Percentiles rank a stretch among this genome's conserved stretches.
These are phyloP conservation scores for Pascua sp. DNA, from an alignment of 1,284 basidiomycete genomes.

Conservation along the genomic window DNA sequence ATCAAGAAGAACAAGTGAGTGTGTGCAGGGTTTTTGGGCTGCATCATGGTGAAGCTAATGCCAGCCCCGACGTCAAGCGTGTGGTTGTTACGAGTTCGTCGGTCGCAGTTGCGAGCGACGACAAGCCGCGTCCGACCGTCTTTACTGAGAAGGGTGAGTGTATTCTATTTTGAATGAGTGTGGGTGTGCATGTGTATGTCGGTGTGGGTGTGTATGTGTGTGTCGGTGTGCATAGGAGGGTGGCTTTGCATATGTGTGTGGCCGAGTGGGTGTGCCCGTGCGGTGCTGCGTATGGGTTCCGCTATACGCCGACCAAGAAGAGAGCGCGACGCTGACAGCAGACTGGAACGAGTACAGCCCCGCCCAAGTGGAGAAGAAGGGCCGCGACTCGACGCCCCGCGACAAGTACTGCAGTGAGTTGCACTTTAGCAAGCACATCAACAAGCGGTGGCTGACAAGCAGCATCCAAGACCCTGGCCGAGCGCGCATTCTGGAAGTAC, in stretches of 20 bases:
- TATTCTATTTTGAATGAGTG: too few relatives aligned
- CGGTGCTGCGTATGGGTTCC: too few relatives aligned
- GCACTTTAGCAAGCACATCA: too few relatives aligned
- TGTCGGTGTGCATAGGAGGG: too few relatives aligned
- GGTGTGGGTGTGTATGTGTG: too few relatives aligned
- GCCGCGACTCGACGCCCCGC: constrained; percentile 51
- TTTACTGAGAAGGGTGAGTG: constrained; percentile 4
- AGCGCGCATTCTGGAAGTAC: constrained; percentile 51
- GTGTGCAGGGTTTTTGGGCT: too few relatives aligned
- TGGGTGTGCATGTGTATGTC: too few relatives aligned
- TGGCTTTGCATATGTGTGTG: too few relatives aligned
- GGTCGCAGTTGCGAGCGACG: background rate
- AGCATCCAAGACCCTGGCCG: constrained; percentile 63
- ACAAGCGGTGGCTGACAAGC: background rate
- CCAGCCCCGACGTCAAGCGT: constrained; percentile 56
- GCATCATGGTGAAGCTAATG: background rate
- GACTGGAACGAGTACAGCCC: constrained; percentile 64
- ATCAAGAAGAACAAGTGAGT: constrained; percentile 56
- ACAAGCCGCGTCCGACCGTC: background rate
- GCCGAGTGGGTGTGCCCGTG: too few relatives aligned
- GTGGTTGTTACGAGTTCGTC: constrained; percentile 59
- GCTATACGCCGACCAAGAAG: background rate
- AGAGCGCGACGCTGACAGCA: background rate
- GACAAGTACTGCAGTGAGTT: constrained; percentile 53
- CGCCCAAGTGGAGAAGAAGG: constrained; percentile 55